Evolutionary conservation across 2,329 filamentous ascomycete genomes (phyloP).

Genomic region (Ramichloridium luteum): DNA sequence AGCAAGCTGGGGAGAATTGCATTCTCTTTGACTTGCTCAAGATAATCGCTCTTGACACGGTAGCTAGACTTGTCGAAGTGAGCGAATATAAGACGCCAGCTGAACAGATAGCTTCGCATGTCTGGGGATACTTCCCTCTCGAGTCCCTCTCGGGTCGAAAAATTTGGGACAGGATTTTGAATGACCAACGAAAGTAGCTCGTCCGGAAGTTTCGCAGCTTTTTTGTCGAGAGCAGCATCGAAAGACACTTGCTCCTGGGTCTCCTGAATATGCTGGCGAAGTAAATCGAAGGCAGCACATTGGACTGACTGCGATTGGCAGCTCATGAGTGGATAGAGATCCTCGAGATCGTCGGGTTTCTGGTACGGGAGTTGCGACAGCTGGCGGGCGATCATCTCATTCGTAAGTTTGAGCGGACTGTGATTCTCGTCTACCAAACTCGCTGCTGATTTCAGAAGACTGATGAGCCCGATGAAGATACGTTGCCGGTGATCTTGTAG

Average conservation of each 20-base stretch:
- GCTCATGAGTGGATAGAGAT: constrained; percentile 64
- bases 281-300: constrained; percentile 63
- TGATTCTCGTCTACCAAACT: constrained; percentile 41
- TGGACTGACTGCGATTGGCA: constrained; percentile 66
- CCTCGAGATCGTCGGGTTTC: constrained; percentile 40
- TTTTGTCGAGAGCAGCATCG: constrained; percentile 60
- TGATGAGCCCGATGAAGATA: constrained; percentile 47
- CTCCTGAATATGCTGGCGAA: constrained; percentile 68
- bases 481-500: constrained; percentile 48
- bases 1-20: constrained; percentile 58
- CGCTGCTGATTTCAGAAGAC: constrained; percentile 43
- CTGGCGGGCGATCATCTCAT: constrained; percentile 59
- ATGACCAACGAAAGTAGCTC: constrained; percentile 76
- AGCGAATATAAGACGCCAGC: constrained; percentile 84
- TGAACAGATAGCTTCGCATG: constrained; percentile 69
- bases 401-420: constrained; percentile 62
- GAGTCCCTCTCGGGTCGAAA: constrained; percentile 52
- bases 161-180: constrained; percentile 50
- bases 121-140: constrained; percentile 51
- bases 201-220: constrained; percentile 61
- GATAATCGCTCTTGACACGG: constrained; percentile 72
- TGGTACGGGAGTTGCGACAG: constrained; percentile 52
- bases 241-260: constrained; percentile 73
- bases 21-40: constrained; percentile 63
- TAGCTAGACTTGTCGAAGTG: constrained; percentile 53